phyloP scores from a whole-genome alignment of 805 yeast species.

The Metschnikowia anglica region DNA sequence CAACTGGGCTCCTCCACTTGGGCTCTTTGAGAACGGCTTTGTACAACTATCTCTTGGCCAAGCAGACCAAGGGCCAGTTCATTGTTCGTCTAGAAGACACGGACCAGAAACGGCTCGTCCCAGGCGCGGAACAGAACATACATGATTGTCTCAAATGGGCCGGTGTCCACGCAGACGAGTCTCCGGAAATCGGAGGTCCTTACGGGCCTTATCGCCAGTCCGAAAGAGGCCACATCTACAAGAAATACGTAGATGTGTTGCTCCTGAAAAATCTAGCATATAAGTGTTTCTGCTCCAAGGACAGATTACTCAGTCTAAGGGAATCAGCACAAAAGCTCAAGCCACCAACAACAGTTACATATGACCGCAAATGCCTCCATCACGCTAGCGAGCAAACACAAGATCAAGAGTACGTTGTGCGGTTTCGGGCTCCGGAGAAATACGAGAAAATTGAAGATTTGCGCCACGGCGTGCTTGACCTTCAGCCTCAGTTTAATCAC shows the following conservation, averaged over 20 bases:
- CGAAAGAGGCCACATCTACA: conserved; percentile 68
- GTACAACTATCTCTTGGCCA: conserved; percentile 82
- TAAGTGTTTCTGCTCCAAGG: conserved; percentile 82
- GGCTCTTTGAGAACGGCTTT: conserved; percentile 94
- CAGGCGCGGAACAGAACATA: conserved; percentile 80
- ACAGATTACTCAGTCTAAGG: conserved; percentile 64
- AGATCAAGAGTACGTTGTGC: conserved; percentile 48
- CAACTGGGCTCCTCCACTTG: conserved; percentile 91
- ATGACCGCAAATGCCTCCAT: conserved; percentile 75
- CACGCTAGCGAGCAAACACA: conserved; percentile 37
- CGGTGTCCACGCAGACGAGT: conserved; percentile 75
- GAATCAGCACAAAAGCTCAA: conserved; percentile 69
- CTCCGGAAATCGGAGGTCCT: conserved; percentile 60
- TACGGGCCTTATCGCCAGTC: conserved; percentile 84
- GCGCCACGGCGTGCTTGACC: conserved; percentile 71
- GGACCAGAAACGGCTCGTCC: conserved; percentile 74
- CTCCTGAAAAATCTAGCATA: conserved; percentile 74
- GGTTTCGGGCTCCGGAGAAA: conserved; percentile 72
- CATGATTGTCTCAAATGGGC: conserved; percentile 79
- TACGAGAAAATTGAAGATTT: conserved; percentile 72
- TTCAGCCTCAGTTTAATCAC: conserved; percentile 76
- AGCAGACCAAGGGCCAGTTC: conserved; percentile 75
- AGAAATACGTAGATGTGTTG: conserved; percentile 54
- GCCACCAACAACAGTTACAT: conserved; percentile 91
- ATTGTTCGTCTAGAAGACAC: conserved; percentile 88